Conservation (phyloP, 2,329 filamentous ascomycete species). For the Penicillium vulpinum region DNA sequence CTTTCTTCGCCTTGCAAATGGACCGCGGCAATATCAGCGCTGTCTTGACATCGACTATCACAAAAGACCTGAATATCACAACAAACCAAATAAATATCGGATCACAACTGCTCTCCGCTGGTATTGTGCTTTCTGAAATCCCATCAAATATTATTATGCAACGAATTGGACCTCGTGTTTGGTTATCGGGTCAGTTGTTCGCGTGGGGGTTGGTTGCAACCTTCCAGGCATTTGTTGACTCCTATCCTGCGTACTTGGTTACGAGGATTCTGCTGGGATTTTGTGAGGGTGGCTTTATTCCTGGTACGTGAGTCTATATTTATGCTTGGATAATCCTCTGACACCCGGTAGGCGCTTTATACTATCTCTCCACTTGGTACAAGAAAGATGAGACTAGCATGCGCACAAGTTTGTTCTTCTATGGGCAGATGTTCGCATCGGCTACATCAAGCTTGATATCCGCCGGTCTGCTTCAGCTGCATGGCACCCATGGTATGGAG, state of each 20-base stretch:
- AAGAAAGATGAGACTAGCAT: slow-evolving; percentile 54
- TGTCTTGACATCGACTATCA: slow-evolving; percentile 55
- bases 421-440: slow-evolving; percentile 56
- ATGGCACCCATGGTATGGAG: slow-evolving; percentile 48
- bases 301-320: slow-evolving; percentile 34
- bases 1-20: slow-evolving; percentile 33
- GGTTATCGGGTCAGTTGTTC: slow-evolving; percentile 57
- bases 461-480: slow-evolving; percentile 50
- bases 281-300: slow-evolving; percentile 58
- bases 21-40: slow-evolving; percentile 49
- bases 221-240: slow-evolving; percentile 56
- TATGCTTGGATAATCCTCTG: background rate
- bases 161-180: slow-evolving; percentile 55
- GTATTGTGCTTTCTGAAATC: slow-evolving; percentile 53
- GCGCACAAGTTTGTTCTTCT: slow-evolving; percentile 57
- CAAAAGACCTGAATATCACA: slow-evolving; percentile 51
- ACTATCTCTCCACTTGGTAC: slow-evolving; percentile 57
- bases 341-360: slow-evolving; percentile 29
- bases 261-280: slow-evolving; percentile 56
- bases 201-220: slow-evolving; percentile 56
- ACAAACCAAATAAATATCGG: slow-evolving; percentile 59
- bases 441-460: slow-evolving; percentile 44
- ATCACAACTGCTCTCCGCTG: slow-evolving; percentile 53
- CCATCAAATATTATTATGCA: slow-evolving; percentile 56
- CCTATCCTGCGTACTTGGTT: slow-evolving; percentile 50